Conservation (phyloP, 108 stramenopile genomes). For the Schizochytrium sp. region DNA sequence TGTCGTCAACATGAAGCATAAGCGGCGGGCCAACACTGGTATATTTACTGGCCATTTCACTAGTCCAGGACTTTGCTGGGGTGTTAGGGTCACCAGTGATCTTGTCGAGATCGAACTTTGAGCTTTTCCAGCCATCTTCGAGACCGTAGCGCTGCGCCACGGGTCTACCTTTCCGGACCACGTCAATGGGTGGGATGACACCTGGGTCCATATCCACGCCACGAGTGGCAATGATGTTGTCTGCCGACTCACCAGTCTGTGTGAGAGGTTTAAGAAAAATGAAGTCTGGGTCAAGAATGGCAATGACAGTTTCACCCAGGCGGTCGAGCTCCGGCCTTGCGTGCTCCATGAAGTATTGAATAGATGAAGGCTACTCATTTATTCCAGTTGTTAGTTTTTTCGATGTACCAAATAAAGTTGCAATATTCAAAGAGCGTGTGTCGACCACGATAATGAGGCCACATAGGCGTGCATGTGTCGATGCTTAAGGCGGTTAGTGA, state of each 20-base stretch:
- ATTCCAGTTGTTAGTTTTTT: not conserved
- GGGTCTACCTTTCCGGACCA: slow-evolving; percentile 11
- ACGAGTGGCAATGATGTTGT: not conserved
- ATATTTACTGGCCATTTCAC: slow-evolving; percentile 4
- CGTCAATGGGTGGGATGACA: not conserved
- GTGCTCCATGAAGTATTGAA: slow-evolving; percentile 54
- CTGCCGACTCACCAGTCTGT: slow-evolving; percentile 3
- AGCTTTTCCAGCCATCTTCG: slow-evolving; percentile 23
- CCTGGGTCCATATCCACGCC: slow-evolving; percentile 20
- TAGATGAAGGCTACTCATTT: not conserved
- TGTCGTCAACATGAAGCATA: slow-evolving; percentile 55
- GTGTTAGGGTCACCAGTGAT: slow-evolving; percentile 51
- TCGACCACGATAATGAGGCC: not conserved
- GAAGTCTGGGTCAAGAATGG: slow-evolving; percentile 59
- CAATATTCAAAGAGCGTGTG: not conserved
- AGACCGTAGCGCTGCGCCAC: slow-evolving; percentile 58
- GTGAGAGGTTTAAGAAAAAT: slow-evolving; percentile 54
- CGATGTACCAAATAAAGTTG: not conserved
- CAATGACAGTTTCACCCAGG: slow-evolving; percentile 49
- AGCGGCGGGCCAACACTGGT: slow-evolving; percentile 58
- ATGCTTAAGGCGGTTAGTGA: too few relatives aligned
- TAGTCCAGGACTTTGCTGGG: slow-evolving; percentile 1
- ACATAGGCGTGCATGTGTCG: not conserved
- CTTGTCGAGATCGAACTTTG: not conserved
- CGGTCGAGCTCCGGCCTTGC: slow-evolving; percentile 46